Base-by-base conservation (phyloP, 2,329 filamentous ascomycete species). In the Nigrospora oryzae region DNA sequence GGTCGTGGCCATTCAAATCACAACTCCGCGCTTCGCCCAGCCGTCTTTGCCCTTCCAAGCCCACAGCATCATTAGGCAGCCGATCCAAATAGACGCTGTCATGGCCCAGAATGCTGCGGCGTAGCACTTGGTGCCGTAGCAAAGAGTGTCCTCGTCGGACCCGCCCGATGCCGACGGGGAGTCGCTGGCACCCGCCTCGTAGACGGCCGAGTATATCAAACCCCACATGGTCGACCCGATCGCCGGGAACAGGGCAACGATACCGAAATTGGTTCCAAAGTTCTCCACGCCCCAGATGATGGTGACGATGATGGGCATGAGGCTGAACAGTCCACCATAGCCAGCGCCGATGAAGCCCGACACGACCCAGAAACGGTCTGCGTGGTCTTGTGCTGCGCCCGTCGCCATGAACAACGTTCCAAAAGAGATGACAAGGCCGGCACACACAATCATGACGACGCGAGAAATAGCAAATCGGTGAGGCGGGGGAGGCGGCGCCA, bases 231-330 rank as follows among this genome's bases (percentile, higher is more conserved):
- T 89, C 0, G 91, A 89, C 0, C 91, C 93, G 0, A 86, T 67
- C 0, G 93, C 93, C 3, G 93, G 93, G 46, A 91, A 83, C 73
- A 94, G 93, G 36, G 90, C 89, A 8, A 97, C 82, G 49, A 97
- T 90, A 11, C 93, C 93, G 82, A 91, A 98, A 57, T 98, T 97
- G 0, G 93, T 98, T 46, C 89, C 93, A 61, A 98, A 97, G 62
- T 97, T 98, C 69, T 97, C 90, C 0, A 95, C 89, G 23, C 93
- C 93, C 93, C 93, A 98, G 38, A 98, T 91, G 11, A 96, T 89
- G n/a, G 84, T 89, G 54, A 96, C 85, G 46, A 97, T 87, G 52
- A 97, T 90, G 2, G 93, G 93, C 0, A 86, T 86, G 6, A 97
- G 75, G 40, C 81, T 86, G 69, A 97, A 98, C 17, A 90, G 80